phyloP scores from a whole-genome alignment of 768 basidiomycete genomes.

The Suillus spraguei region DNA sequence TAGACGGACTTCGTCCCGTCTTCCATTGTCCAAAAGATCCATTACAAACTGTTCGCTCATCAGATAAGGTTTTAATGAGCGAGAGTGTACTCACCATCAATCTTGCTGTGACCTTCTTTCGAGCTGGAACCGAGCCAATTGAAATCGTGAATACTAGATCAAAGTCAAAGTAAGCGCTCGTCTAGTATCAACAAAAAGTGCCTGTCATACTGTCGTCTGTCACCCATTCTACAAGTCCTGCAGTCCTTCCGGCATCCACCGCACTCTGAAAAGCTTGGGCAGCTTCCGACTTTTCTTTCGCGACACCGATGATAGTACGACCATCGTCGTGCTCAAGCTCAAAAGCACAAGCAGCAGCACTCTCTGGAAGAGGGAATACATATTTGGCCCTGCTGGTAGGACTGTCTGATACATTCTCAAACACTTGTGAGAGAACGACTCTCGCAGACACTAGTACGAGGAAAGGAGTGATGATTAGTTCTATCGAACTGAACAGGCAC shows the following conservation, averaged over 20 bases:
- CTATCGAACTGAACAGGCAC: background rate
- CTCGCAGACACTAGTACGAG: slow-evolving; percentile 44
- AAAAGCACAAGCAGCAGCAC: slow-evolving; percentile 58
- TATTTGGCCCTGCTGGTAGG: slow-evolving; percentile 52
- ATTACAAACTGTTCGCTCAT: slow-evolving; percentile 46
- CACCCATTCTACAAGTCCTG: slow-evolving; percentile 51
- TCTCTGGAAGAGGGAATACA: slow-evolving; percentile 60
- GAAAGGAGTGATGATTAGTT: slow-evolving; percentile 11
- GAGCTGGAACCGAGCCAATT: slow-evolving; percentile 52
- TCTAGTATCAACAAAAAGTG: background rate
- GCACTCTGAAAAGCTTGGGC: slow-evolving; percentile 43
- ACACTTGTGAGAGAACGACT: slow-evolving; percentile 43
- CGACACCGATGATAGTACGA: slow-evolving; percentile 43
- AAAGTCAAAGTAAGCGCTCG: background rate
- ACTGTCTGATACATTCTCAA: slow-evolving; percentile 38
- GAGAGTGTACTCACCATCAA: slow-evolving; percentile 41
- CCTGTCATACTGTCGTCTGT: slow-evolving; percentile 50
- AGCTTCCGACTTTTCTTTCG: slow-evolving; percentile 51
- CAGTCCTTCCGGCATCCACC: slow-evolving; percentile 38
- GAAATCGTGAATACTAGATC: slow-evolving; percentile 58
- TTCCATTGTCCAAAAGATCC: slow-evolving; percentile 53
- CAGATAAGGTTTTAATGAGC: background rate
- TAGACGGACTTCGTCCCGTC: slow-evolving; percentile 51
- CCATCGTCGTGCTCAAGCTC: slow-evolving; percentile 48
- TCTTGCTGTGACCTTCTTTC: slow-evolving; percentile 39